Base-by-base conservation (phyloP, 495 filamentous ascomycete species). In the Talaromyces thailandensis region DNA sequence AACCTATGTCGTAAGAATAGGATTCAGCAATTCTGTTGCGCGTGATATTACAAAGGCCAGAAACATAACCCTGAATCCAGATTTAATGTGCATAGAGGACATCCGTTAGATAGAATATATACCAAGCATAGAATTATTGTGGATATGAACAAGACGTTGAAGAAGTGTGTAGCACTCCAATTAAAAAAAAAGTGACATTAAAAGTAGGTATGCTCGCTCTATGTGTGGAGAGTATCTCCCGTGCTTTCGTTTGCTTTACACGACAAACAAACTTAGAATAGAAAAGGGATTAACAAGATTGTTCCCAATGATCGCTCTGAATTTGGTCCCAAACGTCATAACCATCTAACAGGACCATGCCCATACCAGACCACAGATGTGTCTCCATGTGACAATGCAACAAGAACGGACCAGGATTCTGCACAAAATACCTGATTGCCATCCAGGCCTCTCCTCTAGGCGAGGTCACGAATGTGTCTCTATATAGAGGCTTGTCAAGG, bases 351-450 rank as follows among this genome's bases (percentile, higher is more conserved):
- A 86, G 73, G 0, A 74, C 76, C 69, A 86, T 62, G 0, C 70
- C 73, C 82, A 86, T 86, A 5, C 84, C 84, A 1, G 82, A 82
- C 61, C 69, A 69, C 40, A 83, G 66, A 73, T 87, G 84, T 21
- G 76, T 75, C 70, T 84, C 75, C 40, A 86, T 81, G 69, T 88
- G 84, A 64, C 85, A 86, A 68, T 88, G 84, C 51, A 88, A 62
- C 40, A 86, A 69, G 58, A 78, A 88, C 0, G 82, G 76, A 0
- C 85, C 84, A 1, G 84, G 84, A 58, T 84, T 83, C 0, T 76
- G 71, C 35, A 82, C 82, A 14, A 85, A 81, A 64, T 86, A 88
- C 45, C 84, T 65, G 7, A 86, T 66, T 2, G 68, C 84, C 32
- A 82, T 64, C 84, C 83, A 86, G 2, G 74, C 72, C 0, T 75